phyloP scores from a whole-genome alignment of 1,284 basidiomycete genomes.

The Cryptococcus sp. region DNA sequence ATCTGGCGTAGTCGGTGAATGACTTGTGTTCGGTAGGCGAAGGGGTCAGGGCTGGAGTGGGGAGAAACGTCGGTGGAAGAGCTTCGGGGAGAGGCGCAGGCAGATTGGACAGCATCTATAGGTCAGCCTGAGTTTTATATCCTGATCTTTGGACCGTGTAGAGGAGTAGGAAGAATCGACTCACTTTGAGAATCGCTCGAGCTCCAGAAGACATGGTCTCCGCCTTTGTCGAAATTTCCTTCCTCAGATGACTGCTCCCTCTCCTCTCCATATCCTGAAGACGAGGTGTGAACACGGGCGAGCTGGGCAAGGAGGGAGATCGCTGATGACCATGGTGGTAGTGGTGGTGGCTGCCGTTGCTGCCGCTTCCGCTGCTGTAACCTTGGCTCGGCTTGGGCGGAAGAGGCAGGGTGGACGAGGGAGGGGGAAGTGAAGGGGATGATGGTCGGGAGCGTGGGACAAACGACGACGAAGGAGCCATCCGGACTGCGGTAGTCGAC shows the following conservation, averaged over 20 bases:
- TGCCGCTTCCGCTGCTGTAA: too few relatives aligned
- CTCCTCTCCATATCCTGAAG: conserved; percentile 12
- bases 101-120: conserved; percentile 24
- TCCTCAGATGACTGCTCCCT: conserved; percentile 16
- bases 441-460: conserved; percentile 1
- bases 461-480: not conserved
- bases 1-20: conserved; percentile 15
- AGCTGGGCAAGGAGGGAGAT: not conserved
- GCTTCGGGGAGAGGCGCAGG: conserved; percentile 32
- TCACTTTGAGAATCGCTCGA: conserved; percentile 33
- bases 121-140: not conserved
- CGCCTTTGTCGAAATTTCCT: conserved; percentile 14
- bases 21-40: conserved; percentile 12
- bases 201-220: conserved; percentile 17
- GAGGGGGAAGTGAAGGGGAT: not conserved
- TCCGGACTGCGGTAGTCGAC: conserved; percentile 2
- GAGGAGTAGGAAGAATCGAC: too few relatives aligned
- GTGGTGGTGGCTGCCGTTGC: too few relatives aligned
- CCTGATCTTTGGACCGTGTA: not conserved
- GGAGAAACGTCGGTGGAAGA: conserved; percentile 30
- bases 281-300: not conserved
- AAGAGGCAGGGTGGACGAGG: not conserved
- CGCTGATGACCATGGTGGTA: not conserved
- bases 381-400: not conserved
- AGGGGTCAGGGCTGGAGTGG: conserved; percentile 17